Conservation (phyloP, 305 asterid species). For the Withania somnifera region DNA sequence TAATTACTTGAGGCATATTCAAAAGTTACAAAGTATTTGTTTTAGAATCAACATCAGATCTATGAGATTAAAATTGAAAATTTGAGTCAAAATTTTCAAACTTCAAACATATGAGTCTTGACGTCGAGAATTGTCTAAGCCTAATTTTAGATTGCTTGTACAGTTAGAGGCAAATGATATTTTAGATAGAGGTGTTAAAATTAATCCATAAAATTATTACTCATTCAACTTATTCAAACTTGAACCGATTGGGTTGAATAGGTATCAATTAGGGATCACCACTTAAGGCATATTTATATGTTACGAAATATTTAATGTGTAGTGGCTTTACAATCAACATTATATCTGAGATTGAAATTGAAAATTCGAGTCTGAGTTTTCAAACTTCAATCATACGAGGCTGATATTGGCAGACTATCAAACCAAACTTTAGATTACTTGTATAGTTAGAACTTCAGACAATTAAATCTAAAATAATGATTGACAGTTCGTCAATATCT, state of each 20-base stretch:
- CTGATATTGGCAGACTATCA: background rate
- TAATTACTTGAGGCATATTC: no score
- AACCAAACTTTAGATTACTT: background rate
- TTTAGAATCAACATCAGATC: no score
- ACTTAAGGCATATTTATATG: background rate
- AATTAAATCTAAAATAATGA: background rate
- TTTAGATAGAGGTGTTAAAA: no score
- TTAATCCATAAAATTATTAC: background rate
- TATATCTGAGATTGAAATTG: background rate
- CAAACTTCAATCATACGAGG: background rate
- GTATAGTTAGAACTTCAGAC: background rate
- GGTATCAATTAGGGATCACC: no score
- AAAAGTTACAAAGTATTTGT: no score
- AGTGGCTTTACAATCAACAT: background rate
- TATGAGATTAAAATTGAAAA: no score
- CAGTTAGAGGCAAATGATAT: no score
- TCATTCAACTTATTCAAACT: background rate
- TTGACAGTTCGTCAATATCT: no score
- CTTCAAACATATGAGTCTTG: no score
- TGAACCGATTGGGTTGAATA: rapidly evolving
- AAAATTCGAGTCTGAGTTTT: background rate
- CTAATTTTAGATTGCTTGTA: no score
- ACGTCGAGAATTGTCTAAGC: no score
- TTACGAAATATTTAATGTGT: background rate
- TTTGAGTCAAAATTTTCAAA: no score